Conservation (phyloP, 805 yeast genomes). For the Millerozyma miso region DNA sequence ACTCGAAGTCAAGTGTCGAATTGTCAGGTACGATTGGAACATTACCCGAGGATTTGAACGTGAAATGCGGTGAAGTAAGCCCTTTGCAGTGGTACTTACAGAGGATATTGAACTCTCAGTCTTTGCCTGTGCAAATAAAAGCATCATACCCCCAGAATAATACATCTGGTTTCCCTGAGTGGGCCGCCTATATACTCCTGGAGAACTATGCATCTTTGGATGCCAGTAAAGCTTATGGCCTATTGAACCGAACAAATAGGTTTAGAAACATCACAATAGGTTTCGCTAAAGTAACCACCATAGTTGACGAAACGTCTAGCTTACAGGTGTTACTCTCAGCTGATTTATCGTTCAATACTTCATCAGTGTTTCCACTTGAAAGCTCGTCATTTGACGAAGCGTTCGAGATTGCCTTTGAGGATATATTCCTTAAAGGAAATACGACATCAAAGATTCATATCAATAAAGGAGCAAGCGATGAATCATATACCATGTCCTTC, state of each 20-base stretch:
- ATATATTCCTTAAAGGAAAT: background rate
- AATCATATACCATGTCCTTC: background rate
- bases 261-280: background rate
- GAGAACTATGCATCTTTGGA: background rate
- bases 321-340: background rate
- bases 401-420: background rate
- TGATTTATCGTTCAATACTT: background rate
- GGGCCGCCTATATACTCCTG: constrained; percentile 18
- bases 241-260: background rate
- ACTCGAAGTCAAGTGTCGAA: background rate
- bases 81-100: constrained; percentile 18
- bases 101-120: constrained; percentile 13
- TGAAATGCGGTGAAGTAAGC: constrained; percentile 16
- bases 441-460: background rate
- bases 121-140: constrained; percentile 14
- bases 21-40: constrained; percentile 6
- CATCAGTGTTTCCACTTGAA: background rate
- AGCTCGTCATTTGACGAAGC: background rate
- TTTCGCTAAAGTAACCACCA: background rate
- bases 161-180: constrained; percentile 15
- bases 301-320: background rate
- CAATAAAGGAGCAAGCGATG: too few relatives aligned
- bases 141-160: constrained; percentile 11
- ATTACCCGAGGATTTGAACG: constrained; percentile 15
- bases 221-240: background rate